phyloP scores from a whole-genome alignment of 2,329 filamentous ascomycete genomes.

The Beauveria medogensis region DNA sequence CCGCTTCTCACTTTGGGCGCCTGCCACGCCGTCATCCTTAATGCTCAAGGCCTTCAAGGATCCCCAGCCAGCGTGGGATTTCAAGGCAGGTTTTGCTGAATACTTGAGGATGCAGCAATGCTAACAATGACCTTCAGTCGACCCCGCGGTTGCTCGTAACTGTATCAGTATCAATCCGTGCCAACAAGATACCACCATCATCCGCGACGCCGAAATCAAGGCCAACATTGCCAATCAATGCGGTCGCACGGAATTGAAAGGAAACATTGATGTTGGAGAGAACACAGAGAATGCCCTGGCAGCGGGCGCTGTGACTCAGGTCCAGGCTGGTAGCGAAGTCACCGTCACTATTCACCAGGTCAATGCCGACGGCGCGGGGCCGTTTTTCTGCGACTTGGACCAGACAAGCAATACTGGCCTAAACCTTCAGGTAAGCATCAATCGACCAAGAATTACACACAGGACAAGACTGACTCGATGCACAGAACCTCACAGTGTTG shows the following conservation, averaged over 20 bases:
- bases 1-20: constrained; percentile 15
- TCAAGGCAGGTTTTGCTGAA: constrained; percentile 26
- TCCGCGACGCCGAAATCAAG: constrained; percentile 47
- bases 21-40: constrained; percentile 38
- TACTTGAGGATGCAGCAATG: background rate
- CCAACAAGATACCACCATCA: constrained; percentile 57
- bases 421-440: constrained; percentile 10
- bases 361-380: constrained; percentile 17
- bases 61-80: constrained; percentile 43
- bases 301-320: constrained; percentile 38
- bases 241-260: constrained; percentile 51
- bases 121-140: constrained; percentile 28
- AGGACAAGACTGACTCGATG: background rate
- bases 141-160: constrained; percentile 49
- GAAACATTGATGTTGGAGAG: constrained; percentile 54
- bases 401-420: constrained; percentile 33
- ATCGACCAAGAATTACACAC: background rate
- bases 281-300: constrained; percentile 45
- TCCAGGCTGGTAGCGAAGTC: constrained; percentile 36
- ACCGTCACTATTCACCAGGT: constrained; percentile 18
- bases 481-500: constrained; percentile 37
- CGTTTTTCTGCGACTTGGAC: constrained; percentile 47
- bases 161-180: constrained; percentile 57
- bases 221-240: constrained; percentile 50
- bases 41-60: constrained; percentile 36